Conservation (phyloP, 2,329 filamentous ascomycete genomes). For the Neopestalotiopsis rosae region DNA sequence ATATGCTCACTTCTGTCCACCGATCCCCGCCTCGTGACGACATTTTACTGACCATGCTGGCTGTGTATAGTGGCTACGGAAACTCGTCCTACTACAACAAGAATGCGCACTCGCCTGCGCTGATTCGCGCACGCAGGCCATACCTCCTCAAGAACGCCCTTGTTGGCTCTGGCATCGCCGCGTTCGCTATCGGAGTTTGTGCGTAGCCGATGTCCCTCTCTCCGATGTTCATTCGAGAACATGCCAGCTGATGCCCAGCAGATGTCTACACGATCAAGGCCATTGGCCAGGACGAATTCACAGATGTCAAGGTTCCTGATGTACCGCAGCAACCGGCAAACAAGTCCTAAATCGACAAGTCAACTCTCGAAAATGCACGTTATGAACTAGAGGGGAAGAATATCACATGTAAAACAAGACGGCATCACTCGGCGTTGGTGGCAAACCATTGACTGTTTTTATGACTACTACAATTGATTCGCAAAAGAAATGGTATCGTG, state of each 20-base stretch:
- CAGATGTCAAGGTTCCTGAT: conserved; percentile 90
- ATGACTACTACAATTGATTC: conserved; percentile 1
- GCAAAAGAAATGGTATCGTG: conserved; percentile 18
- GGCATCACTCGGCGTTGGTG: conserved; percentile 16
- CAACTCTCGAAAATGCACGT: not conserved
- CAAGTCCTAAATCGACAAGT: conserved; percentile 16
- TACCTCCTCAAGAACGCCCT: conserved; percentile 90
- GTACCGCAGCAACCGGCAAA: conserved; percentile 59
- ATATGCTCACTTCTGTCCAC: not conserved
- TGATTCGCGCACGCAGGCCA: conserved; percentile 89
- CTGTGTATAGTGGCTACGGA: conserved; percentile 41
- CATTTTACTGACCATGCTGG: not conserved
- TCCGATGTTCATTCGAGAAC: not conserved
- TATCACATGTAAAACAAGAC: conserved; percentile 2
- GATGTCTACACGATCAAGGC: conserved; percentile 74
- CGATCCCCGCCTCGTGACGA: not conserved
- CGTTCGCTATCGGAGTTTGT: conserved; percentile 88
- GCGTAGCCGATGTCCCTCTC: conserved; percentile 47
- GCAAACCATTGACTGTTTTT: conserved; percentile 2
- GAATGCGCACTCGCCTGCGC: conserved; percentile 83
- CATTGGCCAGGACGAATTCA: conserved; percentile 95
- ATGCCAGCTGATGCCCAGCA: conserved; percentile 29
- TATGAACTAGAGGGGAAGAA: not conserved
- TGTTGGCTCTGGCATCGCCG: conserved; percentile 77
- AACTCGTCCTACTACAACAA: conserved; percentile 81